phyloP scores from a whole-genome alignment of 2,329 filamentous ascomycete genomes.

The Colletotrichum orchidophilum region DNA sequence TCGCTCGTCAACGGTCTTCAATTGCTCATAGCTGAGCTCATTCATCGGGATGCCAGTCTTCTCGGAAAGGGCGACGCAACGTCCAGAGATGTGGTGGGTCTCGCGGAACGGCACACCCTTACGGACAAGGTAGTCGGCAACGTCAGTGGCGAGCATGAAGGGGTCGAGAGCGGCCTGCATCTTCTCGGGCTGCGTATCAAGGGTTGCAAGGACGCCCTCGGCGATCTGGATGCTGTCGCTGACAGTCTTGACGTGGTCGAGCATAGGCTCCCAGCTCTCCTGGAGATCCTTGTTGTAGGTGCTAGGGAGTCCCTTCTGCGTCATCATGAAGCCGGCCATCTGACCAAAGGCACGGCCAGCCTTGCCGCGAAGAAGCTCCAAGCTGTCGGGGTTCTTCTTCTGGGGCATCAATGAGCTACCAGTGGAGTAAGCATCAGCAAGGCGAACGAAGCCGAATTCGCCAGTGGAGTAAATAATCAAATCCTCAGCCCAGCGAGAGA shows the following conservation, averaged over 20 bases:
- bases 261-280: slow-evolving; percentile 85
- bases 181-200: slow-evolving; percentile 74
- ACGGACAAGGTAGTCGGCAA: slow-evolving; percentile 71
- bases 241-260: slow-evolving; percentile 85
- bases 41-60: slow-evolving; percentile 74
- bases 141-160: slow-evolving; percentile 82
- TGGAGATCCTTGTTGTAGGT: slow-evolving; percentile 96
- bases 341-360: slow-evolving; percentile 80
- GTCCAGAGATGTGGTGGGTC: slow-evolving; percentile 81
- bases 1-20: slow-evolving; percentile 73
- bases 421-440: slow-evolving; percentile 84
- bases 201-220: slow-evolving; percentile 79
- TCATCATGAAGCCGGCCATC: slow-evolving; percentile 83
- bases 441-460: slow-evolving; percentile 79
- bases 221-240: slow-evolving; percentile 85
- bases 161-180: slow-evolving; percentile 84
- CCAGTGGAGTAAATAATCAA: slow-evolving; percentile 83
- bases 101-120: slow-evolving; percentile 81
- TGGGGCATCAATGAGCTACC: slow-evolving; percentile 83
- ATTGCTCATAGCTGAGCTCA: slow-evolving; percentile 71
- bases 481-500: slow-evolving; percentile 85
- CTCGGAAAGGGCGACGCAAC: slow-evolving; percentile 75
- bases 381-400: slow-evolving; percentile 85
- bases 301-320: slow-evolving; percentile 75
- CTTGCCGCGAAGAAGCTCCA: slow-evolving; percentile 79